A percentile compares a stretch with the other conserved stretches of the same genome.
These are phyloP conservation scores for Exutisphaerella laricina DNA, from an alignment of 2,329 filamentous ascomycete genomes.

Conservation along the genomic window DNA sequence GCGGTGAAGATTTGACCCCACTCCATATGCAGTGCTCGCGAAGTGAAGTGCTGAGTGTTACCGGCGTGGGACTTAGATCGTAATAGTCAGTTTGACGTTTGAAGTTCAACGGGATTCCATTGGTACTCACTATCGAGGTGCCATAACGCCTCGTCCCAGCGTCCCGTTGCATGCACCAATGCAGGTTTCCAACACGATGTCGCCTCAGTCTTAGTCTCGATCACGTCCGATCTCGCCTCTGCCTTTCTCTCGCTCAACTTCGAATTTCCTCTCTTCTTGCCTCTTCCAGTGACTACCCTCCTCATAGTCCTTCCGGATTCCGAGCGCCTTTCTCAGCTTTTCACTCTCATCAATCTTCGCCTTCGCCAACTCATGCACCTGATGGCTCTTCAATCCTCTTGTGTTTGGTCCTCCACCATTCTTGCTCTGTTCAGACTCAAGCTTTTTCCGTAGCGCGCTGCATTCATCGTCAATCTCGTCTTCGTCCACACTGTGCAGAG, in stretches of 20 bases:
- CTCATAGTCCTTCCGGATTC: slow-evolving; percentile 78
- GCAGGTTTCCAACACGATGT: too few relatives aligned
- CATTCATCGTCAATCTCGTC: slow-evolving; percentile 82
- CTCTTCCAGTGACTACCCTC: slow-evolving; percentile 81
- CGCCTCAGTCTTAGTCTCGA: slow-evolving; percentile 21
- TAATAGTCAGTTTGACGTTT: too few relatives aligned
- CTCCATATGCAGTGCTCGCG: too few relatives aligned
- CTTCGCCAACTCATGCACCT: slow-evolving; percentile 92
- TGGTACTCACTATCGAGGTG: too few relatives aligned
- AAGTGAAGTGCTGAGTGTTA: too few relatives aligned
- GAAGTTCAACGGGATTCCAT: too few relatives aligned
- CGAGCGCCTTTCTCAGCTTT: slow-evolving; percentile 74
- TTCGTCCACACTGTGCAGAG: slow-evolving; percentile 60
- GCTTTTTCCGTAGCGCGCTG: slow-evolving; percentile 58
- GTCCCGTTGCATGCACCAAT: too few relatives aligned
- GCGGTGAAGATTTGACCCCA: too few relatives aligned
- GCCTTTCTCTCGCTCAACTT: slow-evolving; percentile 22
- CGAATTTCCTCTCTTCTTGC: slow-evolving; percentile 62
- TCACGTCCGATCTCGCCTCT: slow-evolving; percentile 18
- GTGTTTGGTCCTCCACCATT: slow-evolving; percentile 38
- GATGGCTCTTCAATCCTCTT: slow-evolving; percentile 74
- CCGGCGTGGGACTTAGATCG: too few relatives aligned
- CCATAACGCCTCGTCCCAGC: slow-evolving; percentile 12
- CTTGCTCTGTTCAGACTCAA: slow-evolving; percentile 52
- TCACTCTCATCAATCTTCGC: slow-evolving; percentile 97